Conservation (phyloP, 1,284 basidiomycete genomes). For the Moesziomyces sp. region DNA sequence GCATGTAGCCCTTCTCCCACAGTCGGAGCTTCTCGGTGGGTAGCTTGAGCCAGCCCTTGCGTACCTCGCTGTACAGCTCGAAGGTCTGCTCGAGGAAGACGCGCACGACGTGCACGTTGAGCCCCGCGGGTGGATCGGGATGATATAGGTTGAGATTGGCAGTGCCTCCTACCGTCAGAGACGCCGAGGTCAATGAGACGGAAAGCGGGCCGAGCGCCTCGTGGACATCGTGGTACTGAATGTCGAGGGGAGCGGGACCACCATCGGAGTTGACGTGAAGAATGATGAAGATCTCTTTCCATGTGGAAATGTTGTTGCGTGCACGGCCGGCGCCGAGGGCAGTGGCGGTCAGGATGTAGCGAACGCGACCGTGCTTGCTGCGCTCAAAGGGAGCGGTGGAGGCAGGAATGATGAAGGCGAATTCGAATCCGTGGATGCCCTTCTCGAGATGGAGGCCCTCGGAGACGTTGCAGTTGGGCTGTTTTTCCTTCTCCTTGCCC, state of each 20-base stretch:
- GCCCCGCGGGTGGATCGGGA: slow-evolving; percentile 60
- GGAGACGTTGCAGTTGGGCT: slow-evolving; percentile 24
- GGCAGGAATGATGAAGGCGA: slow-evolving; percentile 65
- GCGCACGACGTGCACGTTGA: slow-evolving; percentile 62
- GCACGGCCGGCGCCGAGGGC: slow-evolving; percentile 62
- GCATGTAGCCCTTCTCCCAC: slow-evolving; percentile 65
- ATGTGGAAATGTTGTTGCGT: slow-evolving; percentile 51
- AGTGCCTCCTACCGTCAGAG: slow-evolving; percentile 64
- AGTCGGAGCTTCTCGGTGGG: slow-evolving; percentile 63
- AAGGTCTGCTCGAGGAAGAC: slow-evolving; percentile 65
- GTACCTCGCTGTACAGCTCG: slow-evolving; percentile 59
- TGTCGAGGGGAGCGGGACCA: slow-evolving; percentile 62
- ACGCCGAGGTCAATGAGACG: slow-evolving; percentile 59
- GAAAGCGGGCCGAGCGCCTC: slow-evolving; percentile 61
- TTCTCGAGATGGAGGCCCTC: slow-evolving; percentile 56
- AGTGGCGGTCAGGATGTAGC: slow-evolving; percentile 62
- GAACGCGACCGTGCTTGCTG: slow-evolving; percentile 60
- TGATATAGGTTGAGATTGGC: slow-evolving; percentile 57
- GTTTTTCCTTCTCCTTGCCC: slow-evolving; percentile 49
- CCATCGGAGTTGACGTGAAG: slow-evolving; percentile 60
- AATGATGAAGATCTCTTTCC: slow-evolving; percentile 64
- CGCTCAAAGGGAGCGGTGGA: slow-evolving; percentile 63
- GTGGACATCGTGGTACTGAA: slow-evolving; percentile 64
- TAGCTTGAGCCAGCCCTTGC: slow-evolving; percentile 58
- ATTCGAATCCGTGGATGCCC: slow-evolving; percentile 66